Conservation (phyloP, 306 rosid species). For the Gastrolobium bilobum region DNA sequence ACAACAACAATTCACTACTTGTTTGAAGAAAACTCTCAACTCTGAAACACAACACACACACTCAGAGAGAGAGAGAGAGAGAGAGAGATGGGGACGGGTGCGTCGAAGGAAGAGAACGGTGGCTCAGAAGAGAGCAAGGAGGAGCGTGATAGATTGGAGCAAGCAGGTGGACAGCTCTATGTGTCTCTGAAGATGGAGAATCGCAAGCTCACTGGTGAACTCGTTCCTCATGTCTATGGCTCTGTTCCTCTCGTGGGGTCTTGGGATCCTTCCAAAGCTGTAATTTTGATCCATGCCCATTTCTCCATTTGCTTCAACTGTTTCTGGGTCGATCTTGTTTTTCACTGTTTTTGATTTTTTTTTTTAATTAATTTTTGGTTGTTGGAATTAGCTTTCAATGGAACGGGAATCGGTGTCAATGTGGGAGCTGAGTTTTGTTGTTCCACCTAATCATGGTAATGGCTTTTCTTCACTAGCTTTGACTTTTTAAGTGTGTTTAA, state of each 20-base stretch:
- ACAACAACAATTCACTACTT: background rate
- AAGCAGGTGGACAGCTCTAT: slow-evolving; percentile 86
- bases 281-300: slow-evolving; percentile 34
- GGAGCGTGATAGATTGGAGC: slow-evolving; percentile 64
- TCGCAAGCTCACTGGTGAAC: slow-evolving; percentile 79
- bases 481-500: background rate
- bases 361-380: background rate
- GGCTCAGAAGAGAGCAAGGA: slow-evolving; percentile 63
- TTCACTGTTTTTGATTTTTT: background rate
- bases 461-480: slow-evolving; percentile 13
- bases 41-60: background rate
- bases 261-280: slow-evolving; percentile 96
- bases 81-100: slow-evolving; percentile 74
- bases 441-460: slow-evolving; percentile 97
- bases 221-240: slow-evolving; percentile 92
- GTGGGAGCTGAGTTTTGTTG: slow-evolving; percentile 99
- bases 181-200: slow-evolving; percentile 95
- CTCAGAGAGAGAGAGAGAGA: background rate
- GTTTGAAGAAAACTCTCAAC: background rate
- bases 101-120: slow-evolving; percentile 66
- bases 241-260: slow-evolving; percentile 91
- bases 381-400: slow-evolving; percentile 71
- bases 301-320: background rate
- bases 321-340: background rate
- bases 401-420: slow-evolving; percentile 92